A percentile compares a stretch with the other conserved stretches of the same genome.
These are phyloP conservation scores for Phaffomyces thermotolerans DNA, from an alignment of 805 yeast genomes.

Conservation along the genomic window DNA sequence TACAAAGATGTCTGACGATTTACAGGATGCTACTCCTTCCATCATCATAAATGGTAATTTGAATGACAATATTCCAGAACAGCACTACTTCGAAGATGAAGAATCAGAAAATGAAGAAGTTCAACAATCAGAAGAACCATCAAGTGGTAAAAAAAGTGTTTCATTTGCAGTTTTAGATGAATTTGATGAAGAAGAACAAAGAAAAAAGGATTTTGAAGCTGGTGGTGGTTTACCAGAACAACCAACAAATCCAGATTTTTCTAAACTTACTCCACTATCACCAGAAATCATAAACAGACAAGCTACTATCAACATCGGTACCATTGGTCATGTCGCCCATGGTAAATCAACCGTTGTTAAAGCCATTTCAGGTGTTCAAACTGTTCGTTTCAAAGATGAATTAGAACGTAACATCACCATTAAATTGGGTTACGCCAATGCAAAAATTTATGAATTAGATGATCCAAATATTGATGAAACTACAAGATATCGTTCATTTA, in stretches of 20 bases:
- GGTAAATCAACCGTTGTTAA: conserved; percentile 91
- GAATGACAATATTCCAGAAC: conserved; percentile 24
- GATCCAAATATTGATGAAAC: conserved; percentile 86
- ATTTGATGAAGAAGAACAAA: conserved; percentile 69
- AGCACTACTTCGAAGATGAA: conserved; percentile 30
- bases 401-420: conserved; percentile 98
- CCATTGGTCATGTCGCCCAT: conserved; percentile 94
- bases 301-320: conserved; percentile 98
- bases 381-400: conserved; percentile 98
- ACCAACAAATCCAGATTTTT: conserved; percentile 82
- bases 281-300: conserved; percentile 97
- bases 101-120: conserved; percentile 35
- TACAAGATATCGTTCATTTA: conserved; percentile 89
- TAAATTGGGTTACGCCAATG: conserved; percentile 97
- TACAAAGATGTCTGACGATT: conserved; percentile 58
- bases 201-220: conserved; percentile 84
- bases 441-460: conserved; percentile 92
- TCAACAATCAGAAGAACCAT: conserved; percentile 30
- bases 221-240: conserved; percentile 99
- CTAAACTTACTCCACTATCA: conserved; percentile 74
- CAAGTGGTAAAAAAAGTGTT: conserved; percentile 56
- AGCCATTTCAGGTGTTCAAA: conserved; percentile 97
- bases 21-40: conserved; percentile 80
- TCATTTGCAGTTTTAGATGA: conserved; percentile 70
- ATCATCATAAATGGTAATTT: conserved; percentile 63